Evolutionary conservation across 441 rosid species (phyloP).

Genomic region (Croton setiger): DNA sequence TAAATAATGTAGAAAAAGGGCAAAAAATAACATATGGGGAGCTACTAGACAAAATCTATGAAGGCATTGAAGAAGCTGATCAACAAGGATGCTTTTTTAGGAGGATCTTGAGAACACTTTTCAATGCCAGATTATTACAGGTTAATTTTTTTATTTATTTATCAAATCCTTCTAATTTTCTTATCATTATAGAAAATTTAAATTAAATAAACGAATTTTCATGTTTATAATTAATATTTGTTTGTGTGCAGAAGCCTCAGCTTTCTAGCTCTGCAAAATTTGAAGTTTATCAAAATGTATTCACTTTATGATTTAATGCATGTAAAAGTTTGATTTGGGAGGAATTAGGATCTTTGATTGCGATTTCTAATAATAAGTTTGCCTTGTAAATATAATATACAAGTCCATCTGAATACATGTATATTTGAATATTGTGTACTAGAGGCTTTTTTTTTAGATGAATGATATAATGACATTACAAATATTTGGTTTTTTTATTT

Average conservation of each 20-base stretch:
- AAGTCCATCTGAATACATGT: too few species aligned
- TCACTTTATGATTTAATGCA: conserved; percentile 19
- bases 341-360: too few species aligned
- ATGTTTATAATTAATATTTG: too few species aligned
- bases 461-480: neutral
- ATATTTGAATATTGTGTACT: too few species aligned
- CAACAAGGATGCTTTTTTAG: conserved; percentile 25
- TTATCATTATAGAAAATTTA: neutral
- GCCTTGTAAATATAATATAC: too few species aligned
- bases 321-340: too few species aligned
- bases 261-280: conserved; percentile 37
- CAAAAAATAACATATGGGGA: conserved; percentile 35
- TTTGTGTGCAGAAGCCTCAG: conserved; percentile 43
- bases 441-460: neutral
- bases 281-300: conserved; percentile 17
- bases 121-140: conserved; percentile 33
- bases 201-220: neutral
- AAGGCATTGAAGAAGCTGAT: conserved; percentile 31
- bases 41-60: conserved; percentile 30
- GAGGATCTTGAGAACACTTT: conserved; percentile 24
- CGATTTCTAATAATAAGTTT: too few species aligned
- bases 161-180: neutral
- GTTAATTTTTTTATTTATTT: conserved; percentile 17
- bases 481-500: too few species aligned
- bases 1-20: conserved; percentile 15